Evolutionary conservation across 2,329 filamentous ascomycete genomes (phyloP).

Genomic region (Neopestalotiopsis rosae): DNA sequence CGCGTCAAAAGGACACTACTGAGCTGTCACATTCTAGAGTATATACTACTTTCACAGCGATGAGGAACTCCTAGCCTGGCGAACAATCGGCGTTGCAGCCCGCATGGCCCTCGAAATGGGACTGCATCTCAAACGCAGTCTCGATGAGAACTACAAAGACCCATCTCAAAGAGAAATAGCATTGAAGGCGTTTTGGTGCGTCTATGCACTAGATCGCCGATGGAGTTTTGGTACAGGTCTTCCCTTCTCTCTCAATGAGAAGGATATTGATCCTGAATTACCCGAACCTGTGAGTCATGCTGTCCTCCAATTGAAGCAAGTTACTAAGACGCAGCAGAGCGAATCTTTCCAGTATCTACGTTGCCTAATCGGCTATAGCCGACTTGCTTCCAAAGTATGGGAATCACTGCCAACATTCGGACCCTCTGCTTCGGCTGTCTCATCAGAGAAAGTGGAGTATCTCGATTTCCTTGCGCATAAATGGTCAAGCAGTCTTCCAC

Average conservation of each 20-base stretch:
- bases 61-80: slow-evolving; percentile 4
- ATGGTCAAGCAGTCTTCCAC: slow-evolving; percentile 2
- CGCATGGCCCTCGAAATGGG: slow-evolving; percentile 8
- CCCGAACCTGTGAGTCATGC: neutral
- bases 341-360: neutral
- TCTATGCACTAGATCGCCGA: neutral
- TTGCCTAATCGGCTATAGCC: slow-evolving; percentile 1
- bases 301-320: too few relatives aligned
- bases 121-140: neutral
- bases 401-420: neutral
- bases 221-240: slow-evolving; percentile 11
- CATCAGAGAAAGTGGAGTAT: slow-evolving; percentile 3
- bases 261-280: slow-evolving; percentile 4
- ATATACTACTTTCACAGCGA: slow-evolving; percentile 10
- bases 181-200: neutral
- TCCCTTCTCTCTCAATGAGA: neutral
- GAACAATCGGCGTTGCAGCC: neutral
- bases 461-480: slow-evolving; percentile 9
- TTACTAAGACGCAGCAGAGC: neutral
- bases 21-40: neutral
- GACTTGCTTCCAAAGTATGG: slow-evolving; percentile 5
- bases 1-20: neutral
- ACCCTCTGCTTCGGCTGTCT: neutral
- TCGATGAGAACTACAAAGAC: neutral
- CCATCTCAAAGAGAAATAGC: neutral